Conservation (phyloP, 148 eudicot species). For the Camellia granthamiana region DNA sequence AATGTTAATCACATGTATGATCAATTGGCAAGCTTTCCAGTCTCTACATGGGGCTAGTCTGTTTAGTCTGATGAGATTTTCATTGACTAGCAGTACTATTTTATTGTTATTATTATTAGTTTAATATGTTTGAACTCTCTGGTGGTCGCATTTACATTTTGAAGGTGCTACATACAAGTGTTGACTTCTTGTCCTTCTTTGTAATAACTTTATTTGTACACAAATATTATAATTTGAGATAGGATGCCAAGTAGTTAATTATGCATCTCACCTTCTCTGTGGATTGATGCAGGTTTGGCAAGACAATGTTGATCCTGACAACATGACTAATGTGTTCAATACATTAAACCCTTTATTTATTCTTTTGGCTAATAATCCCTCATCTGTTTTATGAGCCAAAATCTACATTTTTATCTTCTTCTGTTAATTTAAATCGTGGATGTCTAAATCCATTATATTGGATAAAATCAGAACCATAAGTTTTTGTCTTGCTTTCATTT, state of each 20-base stretch:
- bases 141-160: neutral
- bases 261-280: conserved; percentile 10
- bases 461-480: neutral
- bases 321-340: conserved; percentile 85
- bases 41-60: neutral
- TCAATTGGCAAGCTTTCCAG: neutral
- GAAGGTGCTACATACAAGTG: neutral
- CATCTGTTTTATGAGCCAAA: conserved; percentile 4
- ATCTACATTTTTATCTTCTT: neutral
- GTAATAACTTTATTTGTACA: neutral
- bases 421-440: neutral
- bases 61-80: neutral
- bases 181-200: neutral
- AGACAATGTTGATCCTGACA: conserved; percentile 84
- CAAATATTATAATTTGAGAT: neutral
- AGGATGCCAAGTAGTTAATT: neutral
- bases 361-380: neutral
- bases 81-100: neutral
- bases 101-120: neutral
- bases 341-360: neutral
- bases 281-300: conserved; percentile 64
- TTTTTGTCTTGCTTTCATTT: neutral
- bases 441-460: neutral
- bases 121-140: neutral
- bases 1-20: neutral